Evolutionary conservation across 805 yeast genomes (phyloP), one percentile per base, ranked within the genome.

Genomic region (Myxozyma udenii): DNA sequence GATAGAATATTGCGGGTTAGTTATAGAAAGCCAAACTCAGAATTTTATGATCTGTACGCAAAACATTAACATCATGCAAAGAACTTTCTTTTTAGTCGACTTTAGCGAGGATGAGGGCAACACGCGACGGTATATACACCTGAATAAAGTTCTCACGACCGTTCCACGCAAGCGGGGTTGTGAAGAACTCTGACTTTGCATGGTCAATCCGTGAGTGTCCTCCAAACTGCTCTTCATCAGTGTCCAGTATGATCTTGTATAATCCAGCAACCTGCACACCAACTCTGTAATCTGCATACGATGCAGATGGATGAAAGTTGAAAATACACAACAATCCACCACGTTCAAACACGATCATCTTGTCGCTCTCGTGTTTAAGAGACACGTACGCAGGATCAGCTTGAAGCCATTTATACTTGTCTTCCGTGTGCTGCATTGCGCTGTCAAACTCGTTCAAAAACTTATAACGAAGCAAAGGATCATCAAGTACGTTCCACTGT

Each of bases 401-500:
- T 57, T 76, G 72, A 62, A 93, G 75, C 84, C 96, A 85, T 32
- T 83, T 80, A 66, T 77, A 86, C 46, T 76, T 71, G 16, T 76
- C 68, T 68, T 91, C 98, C 37, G 84, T 72, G 49, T 74, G 75
- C 69, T 88, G 95, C 87, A 93, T 81, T 12, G 85, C 89, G 41
- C 78, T 72, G 69, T 91, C 98, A 72, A 93, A 91, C n/a, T 74
- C 74, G 68, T 84, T 84, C 62, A 91, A 74, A 60, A 76, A 83
- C 66, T 81, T 80, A 72, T 91, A 91, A 57, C 96, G 78, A 62
- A 93, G 74, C 55, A 87, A 70, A 24, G 83, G 79, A 66, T 93
- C 97, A 48, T 84, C 83, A 33, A 84, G 79, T 61, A 91, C 76
- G 64, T 88, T 88, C 77, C 90, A 93, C 70, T 91, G 98, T 64